A percentile compares a stretch with the other conserved stretches of the same genome.
Evolutionary conservation across 176 grass and related monocot genomes (phyloP).

Genomic region (Lolium rigidum): DNA sequence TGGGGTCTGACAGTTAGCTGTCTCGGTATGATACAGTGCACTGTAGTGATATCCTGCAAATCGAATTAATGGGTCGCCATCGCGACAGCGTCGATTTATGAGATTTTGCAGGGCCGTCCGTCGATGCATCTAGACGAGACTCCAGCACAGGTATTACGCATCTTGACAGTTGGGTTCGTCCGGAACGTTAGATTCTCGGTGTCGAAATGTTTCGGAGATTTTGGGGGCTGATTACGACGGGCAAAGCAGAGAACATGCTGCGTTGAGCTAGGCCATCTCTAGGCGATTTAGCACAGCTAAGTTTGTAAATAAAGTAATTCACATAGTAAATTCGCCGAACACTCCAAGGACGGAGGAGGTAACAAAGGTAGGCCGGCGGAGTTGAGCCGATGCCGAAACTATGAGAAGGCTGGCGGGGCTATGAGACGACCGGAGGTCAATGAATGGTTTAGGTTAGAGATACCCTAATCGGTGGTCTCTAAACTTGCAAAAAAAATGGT

Average conservation of each 20-base stretch:
- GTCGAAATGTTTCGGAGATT: neutral
- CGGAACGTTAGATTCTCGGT: neutral
- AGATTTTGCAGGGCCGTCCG: neutral
- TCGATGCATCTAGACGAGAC: neutral
- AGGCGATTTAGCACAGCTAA: too few species aligned
- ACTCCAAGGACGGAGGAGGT: too few species aligned
- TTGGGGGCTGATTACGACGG: neutral
- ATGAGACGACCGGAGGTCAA: too few species aligned
- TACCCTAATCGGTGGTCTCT: neutral
- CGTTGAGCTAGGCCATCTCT: neutral
- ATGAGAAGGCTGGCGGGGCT: too few species aligned
- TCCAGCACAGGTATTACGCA: neutral
- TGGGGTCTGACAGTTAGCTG: constrained; percentile 29
- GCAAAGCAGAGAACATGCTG: neutral
- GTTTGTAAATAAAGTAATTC: too few species aligned
- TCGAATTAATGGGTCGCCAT: constrained; percentile 12
- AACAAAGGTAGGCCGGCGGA: too few species aligned
- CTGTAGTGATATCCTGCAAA: constrained; percentile 25
- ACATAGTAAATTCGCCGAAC: too few species aligned
- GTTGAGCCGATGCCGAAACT: too few species aligned
- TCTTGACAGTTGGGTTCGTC: neutral
- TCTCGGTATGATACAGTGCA: constrained; percentile 18
- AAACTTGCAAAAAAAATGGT: neutral
- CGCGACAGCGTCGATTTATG: constrained; percentile 10
- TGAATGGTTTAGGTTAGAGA: too few species aligned